Base-by-base conservation (phyloP, 2,329 filamentous ascomycete species). In the Pseudogymnoascus destructans region DNA sequence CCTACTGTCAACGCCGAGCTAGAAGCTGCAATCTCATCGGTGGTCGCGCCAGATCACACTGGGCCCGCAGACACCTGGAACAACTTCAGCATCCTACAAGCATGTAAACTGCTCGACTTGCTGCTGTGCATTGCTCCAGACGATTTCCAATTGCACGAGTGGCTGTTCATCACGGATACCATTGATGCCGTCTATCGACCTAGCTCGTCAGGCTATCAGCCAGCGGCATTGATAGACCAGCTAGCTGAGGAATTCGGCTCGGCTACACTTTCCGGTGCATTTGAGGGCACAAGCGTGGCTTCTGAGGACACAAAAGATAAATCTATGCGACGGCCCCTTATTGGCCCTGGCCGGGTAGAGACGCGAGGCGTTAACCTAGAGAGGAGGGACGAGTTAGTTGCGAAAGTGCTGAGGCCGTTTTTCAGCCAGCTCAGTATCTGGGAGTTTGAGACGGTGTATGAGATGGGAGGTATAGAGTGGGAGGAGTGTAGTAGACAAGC, bases 121-220 rank as follows among this genome's bases (percentile, higher is more conserved):
- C 77, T 98, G n/a, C 79, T 97, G 11, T 85, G 89, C 42, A 77
- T 91, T 6, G 86, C 87, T 3, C 92, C 91, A 0, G 93, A 98
- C 64, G 93, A 98, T 70, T 98, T 97, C 72, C 93, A 97, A 71
- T 80, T 97, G n/a, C 86, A 95, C 66, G 89, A 96, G 74, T 98
- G 93, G 93, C 81, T 97, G 3, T 98, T 95, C 70, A 85, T 98
- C 58, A 95, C 90, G 1, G 93, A 98, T 71, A 97, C 92, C 11
- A 91, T 96, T 63, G 93, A 98, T 66, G 91, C 93, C 1, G 87
- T 98, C 32, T 95, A 98, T 71, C 84, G 87, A 10, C 84, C 89
- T 0, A 73, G 81, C 11, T 56, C 54, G 15, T 52, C 46, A 13
- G 74, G 77, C 57, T 85, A 85, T 73, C 79, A 83, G 61, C 79